These are phyloP conservation scores for Coniella vitis DNA, from an alignment of 2,329 filamentous ascomycete species.

Conservation along the genomic window DNA sequence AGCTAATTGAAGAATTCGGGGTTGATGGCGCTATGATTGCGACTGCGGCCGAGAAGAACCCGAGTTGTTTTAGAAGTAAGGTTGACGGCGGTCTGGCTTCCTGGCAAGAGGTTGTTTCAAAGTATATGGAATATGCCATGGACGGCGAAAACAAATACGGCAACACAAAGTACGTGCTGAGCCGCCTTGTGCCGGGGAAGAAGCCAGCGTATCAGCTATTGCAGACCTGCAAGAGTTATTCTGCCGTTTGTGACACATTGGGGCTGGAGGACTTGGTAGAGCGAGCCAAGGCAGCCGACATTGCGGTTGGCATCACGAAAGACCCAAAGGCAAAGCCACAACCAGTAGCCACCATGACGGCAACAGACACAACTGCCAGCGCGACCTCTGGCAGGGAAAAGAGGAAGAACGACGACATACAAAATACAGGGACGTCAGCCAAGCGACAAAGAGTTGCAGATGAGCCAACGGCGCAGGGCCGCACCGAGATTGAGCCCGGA, in stretches of 20 bases:
- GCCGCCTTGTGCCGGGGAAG: slow-evolving; percentile 81
- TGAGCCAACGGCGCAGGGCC: not conserved
- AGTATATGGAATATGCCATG: slow-evolving; percentile 67
- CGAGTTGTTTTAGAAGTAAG: slow-evolving; percentile 71
- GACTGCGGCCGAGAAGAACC: slow-evolving; percentile 82
- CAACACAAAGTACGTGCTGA: slow-evolving; percentile 89
- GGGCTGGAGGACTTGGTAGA: slow-evolving; percentile 57
- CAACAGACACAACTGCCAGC: no score
- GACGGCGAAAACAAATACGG: slow-evolving; percentile 79
- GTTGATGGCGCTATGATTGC: slow-evolving; percentile 97
- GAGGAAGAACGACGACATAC: slow-evolving; percentile 1
- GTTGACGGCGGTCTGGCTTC: slow-evolving; percentile 62
- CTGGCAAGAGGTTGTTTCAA: slow-evolving; percentile 71
- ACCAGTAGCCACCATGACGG: not conserved
- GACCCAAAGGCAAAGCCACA: slow-evolving; percentile 29
- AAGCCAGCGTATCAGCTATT: slow-evolving; percentile 55
- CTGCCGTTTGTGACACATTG: slow-evolving; percentile 58
- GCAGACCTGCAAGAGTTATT: slow-evolving; percentile 63
- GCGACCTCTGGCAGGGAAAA: slow-evolving; percentile 2
- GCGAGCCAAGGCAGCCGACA: slow-evolving; percentile 59
- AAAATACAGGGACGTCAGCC: not conserved
- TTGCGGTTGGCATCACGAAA: slow-evolving; percentile 51
- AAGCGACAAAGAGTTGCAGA: slow-evolving; percentile 6
- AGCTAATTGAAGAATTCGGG: slow-evolving; percentile 70
- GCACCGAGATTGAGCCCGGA: not conserved